Evolutionary conservation across 2,329 filamentous ascomycete species (phyloP).

Genomic region (Ceratocystis variospora): DNA sequence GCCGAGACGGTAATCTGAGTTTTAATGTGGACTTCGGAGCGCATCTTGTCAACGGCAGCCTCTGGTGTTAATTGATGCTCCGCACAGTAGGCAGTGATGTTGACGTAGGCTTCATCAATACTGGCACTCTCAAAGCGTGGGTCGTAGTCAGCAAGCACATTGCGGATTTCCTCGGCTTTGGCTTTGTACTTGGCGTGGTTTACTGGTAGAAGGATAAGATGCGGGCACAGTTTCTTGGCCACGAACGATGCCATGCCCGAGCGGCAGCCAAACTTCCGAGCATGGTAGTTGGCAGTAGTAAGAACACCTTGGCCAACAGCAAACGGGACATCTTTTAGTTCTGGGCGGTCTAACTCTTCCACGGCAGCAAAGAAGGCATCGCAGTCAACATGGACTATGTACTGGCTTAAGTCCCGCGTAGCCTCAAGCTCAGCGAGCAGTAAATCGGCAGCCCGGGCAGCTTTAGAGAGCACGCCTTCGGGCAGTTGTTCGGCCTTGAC

Average conservation of each 20-base stretch:
- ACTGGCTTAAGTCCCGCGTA: conserved; percentile 66
- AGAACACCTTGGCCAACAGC: conserved; percentile 63
- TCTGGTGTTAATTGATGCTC: conserved; percentile 54
- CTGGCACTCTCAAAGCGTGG: conserved; percentile 83
- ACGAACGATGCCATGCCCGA: conserved; percentile 96
- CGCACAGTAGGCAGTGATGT: conserved; percentile 75
- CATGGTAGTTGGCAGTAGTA: conserved; percentile 70
- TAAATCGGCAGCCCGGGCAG: conserved; percentile 65
- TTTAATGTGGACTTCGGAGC: conserved; percentile 58
- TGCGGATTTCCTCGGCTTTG: conserved; percentile 77
- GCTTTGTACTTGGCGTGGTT: conserved; percentile 85
- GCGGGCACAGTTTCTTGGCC: conserved; percentile 82
- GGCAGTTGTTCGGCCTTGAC: conserved; percentile 63
- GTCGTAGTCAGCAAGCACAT: conserved; percentile 76
- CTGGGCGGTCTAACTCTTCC: conserved; percentile 70
- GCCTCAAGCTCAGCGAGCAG: conserved; percentile 68
- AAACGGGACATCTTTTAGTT: conserved; percentile 76
- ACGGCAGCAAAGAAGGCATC: conserved; percentile 97
- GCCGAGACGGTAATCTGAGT: conserved; percentile 83
- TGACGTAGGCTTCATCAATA: conserved; percentile 92
- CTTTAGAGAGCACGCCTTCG: conserved; percentile 56
- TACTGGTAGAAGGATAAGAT: conserved; percentile 65
- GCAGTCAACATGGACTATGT: conserved; percentile 85
- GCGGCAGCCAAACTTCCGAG: conserved; percentile 76
- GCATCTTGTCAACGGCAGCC: conserved; percentile 63